Conservation (phyloP, 228 moss, liverwort and hornwort genomes). For the Sphagnum fallax region DNA sequence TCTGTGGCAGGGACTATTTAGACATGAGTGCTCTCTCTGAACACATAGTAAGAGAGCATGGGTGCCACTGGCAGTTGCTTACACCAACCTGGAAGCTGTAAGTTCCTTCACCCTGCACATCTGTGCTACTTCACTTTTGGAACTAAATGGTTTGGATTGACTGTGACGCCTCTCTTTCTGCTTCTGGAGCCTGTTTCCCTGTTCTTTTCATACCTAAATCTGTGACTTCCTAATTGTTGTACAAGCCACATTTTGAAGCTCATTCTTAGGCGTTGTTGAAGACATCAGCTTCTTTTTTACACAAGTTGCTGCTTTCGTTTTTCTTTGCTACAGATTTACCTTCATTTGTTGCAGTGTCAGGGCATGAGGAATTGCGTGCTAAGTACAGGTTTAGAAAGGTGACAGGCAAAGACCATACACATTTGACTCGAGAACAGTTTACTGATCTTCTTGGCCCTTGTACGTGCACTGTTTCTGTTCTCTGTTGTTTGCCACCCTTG, state of each 20-base stretch:
- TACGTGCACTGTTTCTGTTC: constrained; percentile 12
- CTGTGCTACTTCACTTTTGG: too few species aligned
- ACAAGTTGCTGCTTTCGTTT: background rate
- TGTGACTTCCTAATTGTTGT: background rate
- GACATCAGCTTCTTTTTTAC: background rate
- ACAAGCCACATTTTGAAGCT: background rate
- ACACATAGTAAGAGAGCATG: background rate
- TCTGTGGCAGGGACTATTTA: constrained; percentile 14
- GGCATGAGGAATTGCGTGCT: constrained; percentile 40
- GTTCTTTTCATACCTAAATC: background rate
- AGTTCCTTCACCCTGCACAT: background rate
- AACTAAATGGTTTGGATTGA: too few species aligned
- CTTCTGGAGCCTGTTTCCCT: background rate
- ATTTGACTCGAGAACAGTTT: constrained; percentile 49
- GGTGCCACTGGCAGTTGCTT: constrained; percentile 32
- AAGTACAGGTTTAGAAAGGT: constrained; percentile 54
- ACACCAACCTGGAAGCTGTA: constrained; percentile 18
- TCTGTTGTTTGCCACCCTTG: background rate
- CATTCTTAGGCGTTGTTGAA: background rate
- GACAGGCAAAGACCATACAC: constrained; percentile 41
- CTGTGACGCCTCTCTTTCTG: too few species aligned
- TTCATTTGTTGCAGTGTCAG: constrained; percentile 35
- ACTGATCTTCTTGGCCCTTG: constrained; percentile 53
- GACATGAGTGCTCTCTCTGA: constrained; percentile 23
- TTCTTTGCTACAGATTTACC: background rate